phyloP scores from a whole-genome alignment of 805 yeast species.

The Saccharomycopsis amapae region DNA sequence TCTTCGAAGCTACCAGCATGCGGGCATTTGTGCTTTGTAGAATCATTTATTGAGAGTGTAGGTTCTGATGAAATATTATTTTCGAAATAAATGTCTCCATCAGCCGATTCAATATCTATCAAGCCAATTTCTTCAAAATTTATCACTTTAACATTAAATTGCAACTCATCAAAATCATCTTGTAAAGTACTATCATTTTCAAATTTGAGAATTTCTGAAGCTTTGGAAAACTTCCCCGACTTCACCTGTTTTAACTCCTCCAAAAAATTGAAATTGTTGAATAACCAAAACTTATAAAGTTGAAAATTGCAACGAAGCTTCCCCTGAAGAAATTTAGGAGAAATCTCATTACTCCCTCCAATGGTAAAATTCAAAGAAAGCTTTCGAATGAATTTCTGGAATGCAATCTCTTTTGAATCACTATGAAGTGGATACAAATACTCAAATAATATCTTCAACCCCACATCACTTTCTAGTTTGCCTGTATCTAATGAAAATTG shows the following conservation, averaged over 20 bases:
- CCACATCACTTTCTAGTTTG: background rate
- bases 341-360: background rate
- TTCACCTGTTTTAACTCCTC: background rate
- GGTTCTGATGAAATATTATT: too few relatives aligned
- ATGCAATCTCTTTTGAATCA: background rate
- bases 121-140: conserved; percentile 8
- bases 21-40: too few relatives aligned
- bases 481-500: background rate
- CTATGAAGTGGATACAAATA: background rate
- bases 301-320: conserved; percentile 4
- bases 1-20: too few relatives aligned
- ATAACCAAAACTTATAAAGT: conserved; percentile 12
- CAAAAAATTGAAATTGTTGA: conserved; percentile 13
- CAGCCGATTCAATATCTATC: background rate
- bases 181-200: background rate
- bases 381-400: background rate
- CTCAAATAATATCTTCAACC: background rate
- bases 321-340: conserved; percentile 1
- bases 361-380: background rate
- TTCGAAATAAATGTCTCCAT: background rate
- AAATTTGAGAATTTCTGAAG: background rate
- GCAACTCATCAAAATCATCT: background rate
- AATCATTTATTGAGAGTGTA: too few relatives aligned
- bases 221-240: background rate
- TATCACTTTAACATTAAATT: conserved; percentile 7